Base-by-base conservation (phyloP, 495 filamentous ascomycete species). In the Aspergillus homomorphus region DNA sequence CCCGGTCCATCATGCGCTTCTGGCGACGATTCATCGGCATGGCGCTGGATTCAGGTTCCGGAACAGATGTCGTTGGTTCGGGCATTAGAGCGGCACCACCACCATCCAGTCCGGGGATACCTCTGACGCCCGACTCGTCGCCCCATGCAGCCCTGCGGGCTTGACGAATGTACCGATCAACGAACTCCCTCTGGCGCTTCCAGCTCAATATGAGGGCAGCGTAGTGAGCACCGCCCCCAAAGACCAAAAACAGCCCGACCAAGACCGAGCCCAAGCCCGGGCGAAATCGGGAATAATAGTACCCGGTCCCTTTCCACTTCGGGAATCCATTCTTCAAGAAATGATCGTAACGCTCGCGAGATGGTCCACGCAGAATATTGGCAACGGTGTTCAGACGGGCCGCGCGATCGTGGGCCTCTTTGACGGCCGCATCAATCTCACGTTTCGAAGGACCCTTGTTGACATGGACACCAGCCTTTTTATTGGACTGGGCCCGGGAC, bases 301-400 rank as follows among this genome's bases (percentile, higher is more conserved):
- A 99, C 53, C 92, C 95, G 18, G 94, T 97, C 33, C 95, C 94
- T 71, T 89, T 90, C 94, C 95, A 98, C 50, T 82, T 85, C 12
- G 94, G 94, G 74, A 99, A 99, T 20, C 94, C 94, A 74, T 97
- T 90, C 65, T 78, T 81, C 54, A 99, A 77, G 77, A 99, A 99
- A 71, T 96, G 85, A 71, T 99, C 92, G 71, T 99, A 99, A 53
- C 95, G 89, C 65, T 89, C 90, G 44, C 95, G 84, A 20, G 77
- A 76, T 2, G 85, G 76, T 1, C 93, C 91, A 54, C 89, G 87
- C 20, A 99, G 85, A 64, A 99, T 87, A 61, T 89, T 87, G 59
- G 87, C 84, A 41, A 97, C 86, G 65, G 92, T 82, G 63, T 88
- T 87, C 21, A 98, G 79, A 21, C 92, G 87, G 57, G 90, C 82